These are phyloP conservation scores for Polyporus arcularius DNA, from an alignment of 768 basidiomycete species.

Conservation along the genomic window DNA sequence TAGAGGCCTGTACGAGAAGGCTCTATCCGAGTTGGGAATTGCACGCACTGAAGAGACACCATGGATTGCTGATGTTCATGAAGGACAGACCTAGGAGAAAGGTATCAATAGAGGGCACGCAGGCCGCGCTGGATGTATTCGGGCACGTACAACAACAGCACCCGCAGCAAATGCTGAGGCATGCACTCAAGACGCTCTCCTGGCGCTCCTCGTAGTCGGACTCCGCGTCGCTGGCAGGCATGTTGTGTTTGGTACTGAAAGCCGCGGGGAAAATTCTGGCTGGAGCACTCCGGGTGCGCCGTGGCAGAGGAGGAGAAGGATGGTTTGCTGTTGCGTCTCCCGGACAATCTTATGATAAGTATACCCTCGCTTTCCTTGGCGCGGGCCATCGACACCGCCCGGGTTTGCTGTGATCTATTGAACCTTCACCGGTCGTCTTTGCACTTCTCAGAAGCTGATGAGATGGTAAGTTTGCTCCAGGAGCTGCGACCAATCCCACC, in stretches of 20 bases:
- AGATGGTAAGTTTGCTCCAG: too few species aligned
- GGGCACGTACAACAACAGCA: constrained; percentile 3
- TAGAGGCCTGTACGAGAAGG: too few species aligned
- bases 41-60: constrained; percentile 1
- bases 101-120: neutral
- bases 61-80: neutral
- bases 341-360: too few species aligned
- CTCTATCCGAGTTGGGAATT: too few species aligned
- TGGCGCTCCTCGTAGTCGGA: neutral
- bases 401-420: too few species aligned
- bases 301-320: neutral
- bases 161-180: constrained; percentile 2
- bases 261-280: too few species aligned
- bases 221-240: neutral
- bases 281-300: neutral
- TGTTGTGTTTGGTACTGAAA: too few species aligned
- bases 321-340: neutral
- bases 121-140: neutral
- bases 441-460: too few species aligned
- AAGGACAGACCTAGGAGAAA: neutral
- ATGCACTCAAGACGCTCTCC: neutral
- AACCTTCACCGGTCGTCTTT: too few species aligned
- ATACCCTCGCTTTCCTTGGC: too few species aligned
- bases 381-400: too few species aligned
- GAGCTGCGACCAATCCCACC: too few species aligned